Evolutionary conservation across 495 filamentous ascomycete species (phyloP).

Genomic region (Xylaria grammica): DNA sequence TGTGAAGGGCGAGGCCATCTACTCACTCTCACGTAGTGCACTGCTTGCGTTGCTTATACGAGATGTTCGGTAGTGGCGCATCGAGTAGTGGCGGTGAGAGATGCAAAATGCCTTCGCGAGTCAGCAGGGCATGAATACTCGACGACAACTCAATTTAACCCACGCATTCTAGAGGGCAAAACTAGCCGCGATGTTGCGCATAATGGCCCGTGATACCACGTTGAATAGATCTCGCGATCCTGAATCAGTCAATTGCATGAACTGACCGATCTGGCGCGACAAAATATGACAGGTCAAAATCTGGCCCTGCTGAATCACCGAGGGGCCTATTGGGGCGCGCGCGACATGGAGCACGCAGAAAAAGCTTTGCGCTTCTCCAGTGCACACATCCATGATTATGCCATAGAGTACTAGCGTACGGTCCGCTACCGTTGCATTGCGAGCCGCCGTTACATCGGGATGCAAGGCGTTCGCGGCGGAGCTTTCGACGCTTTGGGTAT

Average conservation of each 20-base stretch:
- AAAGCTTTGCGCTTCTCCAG: not conserved
- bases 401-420: not conserved
- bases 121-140: not conserved
- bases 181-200: conserved; percentile 10
- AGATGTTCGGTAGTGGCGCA: not conserved
- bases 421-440: conserved; percentile 20
- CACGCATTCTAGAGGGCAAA: not conserved
- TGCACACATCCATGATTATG: not conserved
- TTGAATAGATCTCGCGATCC: conserved; percentile 17
- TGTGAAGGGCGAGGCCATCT: not conserved
- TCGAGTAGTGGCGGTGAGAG: conserved; percentile 17
- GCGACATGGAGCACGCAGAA: not conserved
- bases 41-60: not conserved
- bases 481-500: conserved; percentile 13
- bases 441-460: conserved; percentile 23
- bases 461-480: conserved; percentile 14
- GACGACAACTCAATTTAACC: not conserved
- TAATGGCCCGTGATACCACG: conserved; percentile 9
- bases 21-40: not conserved
- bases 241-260: conserved; percentile 17
- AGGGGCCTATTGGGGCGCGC: not conserved
- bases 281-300: conserved; percentile 9
- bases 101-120: not conserved
- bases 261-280: conserved; percentile 11
- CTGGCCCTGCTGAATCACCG: not conserved